phyloP scores from a whole-genome alignment of 1,284 basidiomycete species.

The Puccinia polysora region DNA sequence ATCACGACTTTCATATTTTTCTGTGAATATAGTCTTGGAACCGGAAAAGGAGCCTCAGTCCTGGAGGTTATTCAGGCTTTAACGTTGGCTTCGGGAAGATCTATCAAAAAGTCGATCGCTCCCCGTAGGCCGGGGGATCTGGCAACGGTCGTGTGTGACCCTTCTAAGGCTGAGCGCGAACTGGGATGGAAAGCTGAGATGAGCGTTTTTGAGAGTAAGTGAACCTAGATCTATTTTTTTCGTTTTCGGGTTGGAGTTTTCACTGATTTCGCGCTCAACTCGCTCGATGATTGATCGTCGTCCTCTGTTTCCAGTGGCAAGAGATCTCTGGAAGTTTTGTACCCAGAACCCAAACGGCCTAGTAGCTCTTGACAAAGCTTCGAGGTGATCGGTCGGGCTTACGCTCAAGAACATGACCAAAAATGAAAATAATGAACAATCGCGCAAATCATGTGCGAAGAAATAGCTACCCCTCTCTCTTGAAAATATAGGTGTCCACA shows the following conservation, averaged over 20 bases:
- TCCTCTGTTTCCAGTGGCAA: constrained; percentile 5
- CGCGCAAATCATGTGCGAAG: no score
- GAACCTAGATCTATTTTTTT: neutral
- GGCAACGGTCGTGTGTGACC: constrained; percentile 44
- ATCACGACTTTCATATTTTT: neutral
- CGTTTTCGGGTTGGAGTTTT: neutral
- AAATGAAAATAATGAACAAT: no score
- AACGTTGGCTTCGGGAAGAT: constrained; percentile 40
- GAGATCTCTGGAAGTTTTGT: constrained; percentile 37
- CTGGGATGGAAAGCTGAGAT: constrained; percentile 45
- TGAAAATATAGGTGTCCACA: no score
- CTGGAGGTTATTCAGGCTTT: constrained; percentile 45
- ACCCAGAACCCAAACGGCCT: constrained; percentile 27
- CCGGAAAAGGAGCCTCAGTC: constrained; percentile 45
- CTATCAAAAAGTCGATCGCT: constrained; percentile 44
- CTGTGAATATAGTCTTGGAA: constrained; percentile 46
- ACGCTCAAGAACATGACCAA: no score
- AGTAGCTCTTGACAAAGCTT: neutral
- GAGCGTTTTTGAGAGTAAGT: constrained; percentile 25
- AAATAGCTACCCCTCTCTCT: no score
- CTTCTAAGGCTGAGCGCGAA: constrained; percentile 45
- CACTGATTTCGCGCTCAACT: neutral
- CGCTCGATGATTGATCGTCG: no score
- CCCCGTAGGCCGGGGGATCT: constrained; percentile 45
- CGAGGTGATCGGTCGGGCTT: no score